These are phyloP conservation scores for Mycena olivaceomarginata DNA, from an alignment of 768 basidiomycete genomes.

Conservation along the genomic window DNA sequence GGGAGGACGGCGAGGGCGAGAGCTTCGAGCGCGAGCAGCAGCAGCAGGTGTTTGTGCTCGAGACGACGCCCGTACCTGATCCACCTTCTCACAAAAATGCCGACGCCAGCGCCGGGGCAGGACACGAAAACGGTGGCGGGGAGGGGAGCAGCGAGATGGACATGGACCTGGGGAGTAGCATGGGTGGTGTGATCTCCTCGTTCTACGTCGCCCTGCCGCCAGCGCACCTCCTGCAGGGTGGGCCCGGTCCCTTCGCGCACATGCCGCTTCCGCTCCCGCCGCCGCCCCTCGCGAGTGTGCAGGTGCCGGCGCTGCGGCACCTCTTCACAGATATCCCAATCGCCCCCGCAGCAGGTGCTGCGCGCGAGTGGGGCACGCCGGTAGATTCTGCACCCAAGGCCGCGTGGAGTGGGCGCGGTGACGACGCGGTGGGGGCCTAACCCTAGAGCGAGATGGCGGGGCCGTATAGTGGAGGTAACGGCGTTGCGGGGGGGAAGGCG, in stretches of 20 bases:
- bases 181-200: constrained; percentile 39
- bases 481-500: not conserved
- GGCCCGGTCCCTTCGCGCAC: too few species aligned
- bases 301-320: constrained; percentile 33
- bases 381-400: constrained; percentile 29
- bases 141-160: not conserved
- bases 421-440: constrained; percentile 17
- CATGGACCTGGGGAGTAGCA: not conserved
- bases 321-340: constrained; percentile 40
- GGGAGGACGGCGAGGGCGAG: constrained; percentile 2
- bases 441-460: not conserved
- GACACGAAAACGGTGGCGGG: too few species aligned
- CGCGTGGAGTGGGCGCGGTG: constrained; percentile 27
- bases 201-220: constrained; percentile 35
- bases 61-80: not conserved
- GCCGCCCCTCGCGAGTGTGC: constrained; percentile 38
- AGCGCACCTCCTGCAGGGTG: not conserved
- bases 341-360: constrained; percentile 24
- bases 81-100: too few species aligned
- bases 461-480: not conserved
- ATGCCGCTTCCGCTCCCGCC: constrained; percentile 33
- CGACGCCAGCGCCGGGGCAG: not conserved
- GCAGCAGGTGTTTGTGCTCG: constrained; percentile 23
- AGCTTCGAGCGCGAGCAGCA: constrained; percentile 34
- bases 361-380: constrained; percentile 36